Evolutionary conservation across 163 green algal genomes (phyloP).

Genomic region (Chloromonas sp.): DNA sequence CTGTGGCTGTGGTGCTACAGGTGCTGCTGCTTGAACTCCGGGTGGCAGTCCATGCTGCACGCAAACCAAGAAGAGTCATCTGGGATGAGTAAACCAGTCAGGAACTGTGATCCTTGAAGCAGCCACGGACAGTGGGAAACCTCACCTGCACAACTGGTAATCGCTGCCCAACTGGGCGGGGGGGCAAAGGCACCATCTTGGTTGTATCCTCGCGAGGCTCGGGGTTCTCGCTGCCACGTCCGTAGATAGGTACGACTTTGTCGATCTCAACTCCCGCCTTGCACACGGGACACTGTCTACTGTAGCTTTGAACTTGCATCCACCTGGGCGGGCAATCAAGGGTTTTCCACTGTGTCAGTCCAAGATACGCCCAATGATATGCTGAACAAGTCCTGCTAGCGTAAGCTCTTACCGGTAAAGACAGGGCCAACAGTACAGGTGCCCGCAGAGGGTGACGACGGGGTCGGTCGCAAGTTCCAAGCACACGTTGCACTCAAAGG

Average conservation of each 20-base stretch:
- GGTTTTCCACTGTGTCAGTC: no score
- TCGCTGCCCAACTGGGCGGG: conserved; percentile 59
- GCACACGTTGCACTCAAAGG: conserved; percentile 86
- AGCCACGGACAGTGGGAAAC: no score
- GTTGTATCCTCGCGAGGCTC: conserved; percentile 33
- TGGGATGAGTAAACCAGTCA: no score
- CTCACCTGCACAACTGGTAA: conserved; percentile 43
- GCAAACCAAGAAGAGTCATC: no score
- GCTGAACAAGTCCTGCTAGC: no score
- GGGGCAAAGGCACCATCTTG: conserved; percentile 34
- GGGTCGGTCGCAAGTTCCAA: conserved; percentile 83
- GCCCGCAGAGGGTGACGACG: conserved; percentile 90
- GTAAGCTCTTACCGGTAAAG: conserved; percentile 63
- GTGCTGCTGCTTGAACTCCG: no score
- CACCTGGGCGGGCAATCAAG: conserved; percentile 43
- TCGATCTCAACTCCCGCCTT: conserved; percentile 83
- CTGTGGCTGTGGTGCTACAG: conserved; percentile 15
- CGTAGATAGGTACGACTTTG: conserved; percentile 87
- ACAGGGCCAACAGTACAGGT: conserved; percentile 96
- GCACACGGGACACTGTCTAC: conserved; percentile 83
- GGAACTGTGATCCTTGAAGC: no score
- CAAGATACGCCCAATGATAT: no score
- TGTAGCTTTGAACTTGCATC: conserved; percentile 70
- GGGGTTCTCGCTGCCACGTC: conserved; percentile 54
- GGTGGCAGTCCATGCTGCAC: no score